Evolutionary conservation across 2,329 filamentous ascomycete species (phyloP).

Genomic region (Fusarium sp.): DNA sequence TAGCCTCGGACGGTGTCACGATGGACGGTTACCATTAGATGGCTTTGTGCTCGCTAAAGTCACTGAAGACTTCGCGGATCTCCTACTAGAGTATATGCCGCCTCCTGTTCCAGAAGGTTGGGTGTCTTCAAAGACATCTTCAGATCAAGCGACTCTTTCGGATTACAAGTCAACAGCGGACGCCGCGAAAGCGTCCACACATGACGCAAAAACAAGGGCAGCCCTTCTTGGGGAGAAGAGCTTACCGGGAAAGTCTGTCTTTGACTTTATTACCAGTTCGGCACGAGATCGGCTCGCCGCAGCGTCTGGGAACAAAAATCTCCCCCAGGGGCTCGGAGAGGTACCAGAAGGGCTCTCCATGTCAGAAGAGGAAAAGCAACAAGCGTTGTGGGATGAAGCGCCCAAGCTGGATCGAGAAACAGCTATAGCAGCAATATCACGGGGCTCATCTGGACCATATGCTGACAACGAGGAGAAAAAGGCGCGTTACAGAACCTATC

Average conservation of each 20-base stretch:
- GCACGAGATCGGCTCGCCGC: constrained; percentile 83
- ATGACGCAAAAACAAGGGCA: constrained; percentile 84
- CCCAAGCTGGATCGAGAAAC: constrained; percentile 77
- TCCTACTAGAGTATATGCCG: constrained; percentile 67
- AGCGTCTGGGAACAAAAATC: constrained; percentile 80
- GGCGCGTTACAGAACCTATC: constrained; percentile 83
- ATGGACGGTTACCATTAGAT: constrained; percentile 83
- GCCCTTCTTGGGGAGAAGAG: constrained; percentile 82
- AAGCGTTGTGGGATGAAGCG: constrained; percentile 70
- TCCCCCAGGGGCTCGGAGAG: constrained; percentile 85
- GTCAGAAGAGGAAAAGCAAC: constrained; percentile 74
- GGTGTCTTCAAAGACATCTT: constrained; percentile 71
- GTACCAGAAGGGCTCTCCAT: constrained; percentile 75
- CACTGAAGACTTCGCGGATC: constrained; percentile 56
- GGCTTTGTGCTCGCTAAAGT: constrained; percentile 81
- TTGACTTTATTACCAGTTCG: constrained; percentile 88
- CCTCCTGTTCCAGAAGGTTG: constrained; percentile 81
- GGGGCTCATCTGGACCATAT: constrained; percentile 81
- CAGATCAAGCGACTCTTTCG: constrained; percentile 13
- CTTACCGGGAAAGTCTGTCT: constrained; percentile 93
- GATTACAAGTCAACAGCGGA: constrained; percentile 78
- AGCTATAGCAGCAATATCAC: constrained; percentile 77
- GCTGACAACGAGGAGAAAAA: constrained; percentile 85
- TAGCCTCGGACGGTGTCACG: constrained; percentile 76
- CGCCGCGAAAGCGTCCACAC: constrained; percentile 80